A percentile compares a stretch with the other conserved stretches of the same genome.
Evolutionary conservation across 331 rosid genomes (phyloP).

Genomic region (Arachis monticola): DNA sequence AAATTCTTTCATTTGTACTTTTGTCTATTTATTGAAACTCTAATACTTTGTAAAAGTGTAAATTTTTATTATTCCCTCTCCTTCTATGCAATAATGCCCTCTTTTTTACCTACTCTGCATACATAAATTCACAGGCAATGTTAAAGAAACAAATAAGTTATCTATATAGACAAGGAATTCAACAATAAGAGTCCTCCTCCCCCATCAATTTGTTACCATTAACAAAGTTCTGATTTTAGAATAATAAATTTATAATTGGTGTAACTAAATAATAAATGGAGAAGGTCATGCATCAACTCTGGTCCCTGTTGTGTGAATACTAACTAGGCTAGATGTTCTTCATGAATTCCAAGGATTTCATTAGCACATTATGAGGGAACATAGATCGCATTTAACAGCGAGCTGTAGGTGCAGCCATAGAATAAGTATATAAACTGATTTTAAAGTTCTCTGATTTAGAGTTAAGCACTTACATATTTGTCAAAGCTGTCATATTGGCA

Average conservation of each 20-base stretch:
- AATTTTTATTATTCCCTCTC: background rate
- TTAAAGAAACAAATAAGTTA: background rate
- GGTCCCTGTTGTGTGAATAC: constrained; percentile 4
- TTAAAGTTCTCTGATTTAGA: no score
- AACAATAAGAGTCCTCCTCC: background rate
- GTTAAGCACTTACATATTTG: no score
- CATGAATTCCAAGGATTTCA: constrained; percentile 49
- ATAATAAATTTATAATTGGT: constrained; percentile 27
- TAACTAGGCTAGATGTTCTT: constrained; percentile 41
- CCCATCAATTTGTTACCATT: constrained; percentile 22
- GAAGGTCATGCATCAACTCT: constrained; percentile 10
- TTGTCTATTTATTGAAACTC: no score
- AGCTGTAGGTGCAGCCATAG: no score
- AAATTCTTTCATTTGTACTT: no score
- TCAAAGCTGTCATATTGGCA: no score
- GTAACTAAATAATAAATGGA: constrained; percentile 16
- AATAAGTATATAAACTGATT: no score
- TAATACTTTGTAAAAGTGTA: no score
- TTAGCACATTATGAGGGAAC: constrained; percentile 57
- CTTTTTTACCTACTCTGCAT: background rate
- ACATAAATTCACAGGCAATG: background rate
- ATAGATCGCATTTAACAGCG: constrained; percentile 66
- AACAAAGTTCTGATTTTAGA: no score
- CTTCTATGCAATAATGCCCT: background rate
- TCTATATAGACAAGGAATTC: background rate